A percentile compares a stretch with the other conserved stretches of the same genome.
These are phyloP conservation scores for Candida sanyaensis DNA, from an alignment of 1,139 yeast genomes.

Conservation along the genomic window DNA sequence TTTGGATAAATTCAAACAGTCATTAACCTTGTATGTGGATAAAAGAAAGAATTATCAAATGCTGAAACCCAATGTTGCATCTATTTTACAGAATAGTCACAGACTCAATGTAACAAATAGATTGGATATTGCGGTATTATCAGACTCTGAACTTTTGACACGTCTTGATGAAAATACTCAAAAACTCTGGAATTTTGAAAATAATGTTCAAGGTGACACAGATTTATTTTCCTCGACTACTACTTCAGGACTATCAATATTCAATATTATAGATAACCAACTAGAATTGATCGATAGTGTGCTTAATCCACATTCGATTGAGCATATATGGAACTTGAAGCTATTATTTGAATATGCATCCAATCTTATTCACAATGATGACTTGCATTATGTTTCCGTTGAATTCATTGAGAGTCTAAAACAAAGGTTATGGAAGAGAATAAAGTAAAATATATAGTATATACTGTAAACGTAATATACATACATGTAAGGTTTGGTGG, in stretches of 20 bases:
- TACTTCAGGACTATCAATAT: slow-evolving; percentile 32
- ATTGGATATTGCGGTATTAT: slow-evolving; percentile 26
- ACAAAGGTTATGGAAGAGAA: slow-evolving; percentile 39
- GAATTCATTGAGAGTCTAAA: slow-evolving; percentile 56
- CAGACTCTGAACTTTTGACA: slow-evolving; percentile 22
- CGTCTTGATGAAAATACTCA: slow-evolving; percentile 34
- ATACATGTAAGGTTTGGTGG: background rate
- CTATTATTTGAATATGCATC: slow-evolving; percentile 67
- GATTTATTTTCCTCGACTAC: slow-evolving; percentile 13
- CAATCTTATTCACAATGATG: slow-evolving; percentile 25
- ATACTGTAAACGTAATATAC: background rate
- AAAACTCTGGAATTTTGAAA: slow-evolving; percentile 35
- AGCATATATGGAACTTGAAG: slow-evolving; percentile 68
- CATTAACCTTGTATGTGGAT: slow-evolving; percentile 52
- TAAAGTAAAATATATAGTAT: background rate
- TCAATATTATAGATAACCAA: slow-evolving; percentile 58
- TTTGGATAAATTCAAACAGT: slow-evolving; percentile 44
- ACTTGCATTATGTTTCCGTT: slow-evolving; percentile 42
- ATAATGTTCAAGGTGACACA: slow-evolving; percentile 17
- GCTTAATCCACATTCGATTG: slow-evolving; percentile 41
- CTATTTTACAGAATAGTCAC: slow-evolving; percentile 38
- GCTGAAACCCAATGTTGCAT: slow-evolving; percentile 36
- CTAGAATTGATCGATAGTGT: slow-evolving; percentile 52
- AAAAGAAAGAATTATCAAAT: slow-evolving; percentile 45
- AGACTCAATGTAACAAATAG: slow-evolving; percentile 29